Evolutionary conservation across 345 rosid species (phyloP), one percentile per base, ranked within the genome.

Genomic region (Pseudoturritis turrita): DNA sequence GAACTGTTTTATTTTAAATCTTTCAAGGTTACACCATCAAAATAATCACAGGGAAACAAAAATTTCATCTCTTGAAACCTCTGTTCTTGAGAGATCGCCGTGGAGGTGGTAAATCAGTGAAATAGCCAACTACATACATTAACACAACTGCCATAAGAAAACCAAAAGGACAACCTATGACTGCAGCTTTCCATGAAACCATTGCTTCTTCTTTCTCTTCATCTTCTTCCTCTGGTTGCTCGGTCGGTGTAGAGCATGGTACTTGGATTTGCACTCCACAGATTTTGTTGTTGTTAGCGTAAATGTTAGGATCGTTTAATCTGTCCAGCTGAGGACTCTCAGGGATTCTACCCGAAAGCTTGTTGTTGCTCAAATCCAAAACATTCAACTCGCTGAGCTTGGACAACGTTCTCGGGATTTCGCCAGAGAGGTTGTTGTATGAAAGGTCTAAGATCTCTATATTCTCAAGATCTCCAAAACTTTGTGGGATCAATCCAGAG

Each of bases 201-300:
- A 44, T 13, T 11, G 76, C 1, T 49, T 73, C 68, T 0, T 74
- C 56, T 28, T 21, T 17, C 26, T 65, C 65, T 49, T 10, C 17
- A 8, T 59, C 57, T 41, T 74, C 72, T 12, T 68, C 44, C 0
- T 55, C 22, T 25, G 72, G 47, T 3, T 8, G 66, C 70, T 51
- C 26, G 11, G 17, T 18, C 36, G 43, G 56, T 45, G 40, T 46
- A 35, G 46, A 55, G 37, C 86, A 82, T 13, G 73, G 54, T 2
- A 71, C 62, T 39, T 56, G 58, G 43, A 84, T 82, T 66, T 84
- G 88, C 68, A 62, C 12, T 19, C 86, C 84, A 65, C 83, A 80
- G 0, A 80, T 17, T 14, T 69, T 70, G 41, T 15, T 74, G 54
- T 74, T 82, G 60, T 79, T 78, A 0, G 76, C 83, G 22, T 80